A percentile compares a stretch with the other conserved stretches of the same genome.
These are phyloP conservation scores for Lodderomyces metapsilosis DNA, from an alignment of 1,139 yeast species.

Conservation along the genomic window DNA sequence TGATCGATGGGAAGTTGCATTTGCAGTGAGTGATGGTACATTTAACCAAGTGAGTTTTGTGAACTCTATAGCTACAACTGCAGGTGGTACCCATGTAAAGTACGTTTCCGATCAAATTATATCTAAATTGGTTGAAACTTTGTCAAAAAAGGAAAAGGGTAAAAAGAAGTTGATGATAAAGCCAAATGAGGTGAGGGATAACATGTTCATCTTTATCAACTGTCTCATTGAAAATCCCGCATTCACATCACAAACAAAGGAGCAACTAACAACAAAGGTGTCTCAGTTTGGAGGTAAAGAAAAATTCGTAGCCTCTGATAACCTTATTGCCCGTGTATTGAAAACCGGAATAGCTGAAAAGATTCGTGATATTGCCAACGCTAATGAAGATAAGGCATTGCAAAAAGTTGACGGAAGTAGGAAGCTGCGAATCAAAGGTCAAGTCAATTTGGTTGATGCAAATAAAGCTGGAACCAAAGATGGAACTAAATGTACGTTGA, in stretches of 20 bases:
- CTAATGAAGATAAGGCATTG: conserved; percentile 84
- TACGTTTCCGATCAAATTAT: conserved; percentile 83
- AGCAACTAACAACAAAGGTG: conserved; percentile 86
- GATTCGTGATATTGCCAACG: conserved; percentile 77
- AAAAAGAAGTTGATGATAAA: conserved; percentile 73
- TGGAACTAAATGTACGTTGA: conserved; percentile 87
- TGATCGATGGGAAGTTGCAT: conserved; percentile 91
- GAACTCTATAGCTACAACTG: conserved; percentile 94
- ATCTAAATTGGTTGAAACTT: conserved; percentile 60
- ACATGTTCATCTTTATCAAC: conserved; percentile 87
- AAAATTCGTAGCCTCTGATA: conserved; percentile 66
- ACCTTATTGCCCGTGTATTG: conserved; percentile 65
- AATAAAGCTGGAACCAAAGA: conserved; percentile 95
- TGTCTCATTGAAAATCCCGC: conserved; percentile 96
- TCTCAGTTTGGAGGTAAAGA: conserved; percentile 88
- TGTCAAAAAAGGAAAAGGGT: conserved; percentile 70
- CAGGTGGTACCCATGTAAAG: conserved; percentile 96
- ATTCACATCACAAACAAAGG: conserved; percentile 96
- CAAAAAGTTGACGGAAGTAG: conserved; percentile 89
- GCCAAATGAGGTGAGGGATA: conserved; percentile 85
- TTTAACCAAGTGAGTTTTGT: conserved; percentile 97
- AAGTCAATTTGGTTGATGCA: conserved; percentile 92
- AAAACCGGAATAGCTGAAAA: conserved; percentile 83
- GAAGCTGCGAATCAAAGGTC: conserved; percentile 83
- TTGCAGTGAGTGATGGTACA: conserved; percentile 84